These are phyloP conservation scores for Xylaria sp. DNA, from an alignment of 2,329 filamentous ascomycete genomes.

Conservation along the genomic window DNA sequence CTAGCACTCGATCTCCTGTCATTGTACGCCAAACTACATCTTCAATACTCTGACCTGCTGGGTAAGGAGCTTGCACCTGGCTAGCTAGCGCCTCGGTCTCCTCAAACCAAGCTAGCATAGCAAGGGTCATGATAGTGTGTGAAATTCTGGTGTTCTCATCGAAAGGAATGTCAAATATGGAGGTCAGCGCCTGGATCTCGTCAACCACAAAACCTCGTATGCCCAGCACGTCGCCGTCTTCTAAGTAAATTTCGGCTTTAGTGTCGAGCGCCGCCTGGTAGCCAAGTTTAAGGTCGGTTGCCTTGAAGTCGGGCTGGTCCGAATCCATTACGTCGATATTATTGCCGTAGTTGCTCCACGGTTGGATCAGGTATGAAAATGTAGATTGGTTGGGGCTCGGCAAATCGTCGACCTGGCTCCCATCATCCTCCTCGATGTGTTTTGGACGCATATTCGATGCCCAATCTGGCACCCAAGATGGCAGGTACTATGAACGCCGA, in stretches of 20 bases:
- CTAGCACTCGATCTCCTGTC: constrained; percentile 18
- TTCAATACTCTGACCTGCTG: constrained; percentile 7
- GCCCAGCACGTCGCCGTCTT: constrained; percentile 3
- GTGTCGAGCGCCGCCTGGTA: constrained; percentile 17
- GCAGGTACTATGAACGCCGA: too few species aligned
- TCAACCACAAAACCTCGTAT: constrained; percentile 14
- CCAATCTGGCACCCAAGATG: too few species aligned
- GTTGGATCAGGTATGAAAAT: constrained; percentile 12
- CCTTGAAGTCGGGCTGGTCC: neutral
- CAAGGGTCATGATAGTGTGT: constrained; percentile 12
- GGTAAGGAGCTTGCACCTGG: constrained; percentile 1
- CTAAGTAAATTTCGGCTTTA: constrained; percentile 1
- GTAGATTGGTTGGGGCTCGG: neutral
- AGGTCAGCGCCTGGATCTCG: constrained; percentile 8
- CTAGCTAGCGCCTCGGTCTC: constrained; percentile 9
- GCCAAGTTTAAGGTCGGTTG: constrained; percentile 1
- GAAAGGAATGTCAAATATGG: constrained; percentile 17
- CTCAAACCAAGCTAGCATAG: constrained; percentile 14
- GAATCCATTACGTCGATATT: constrained; percentile 9
- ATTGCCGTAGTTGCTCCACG: constrained; percentile 16
- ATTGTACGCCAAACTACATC: constrained; percentile 18
- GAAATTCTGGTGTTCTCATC: constrained; percentile 15
- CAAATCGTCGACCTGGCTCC: neutral
- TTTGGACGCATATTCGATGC: too few species aligned
- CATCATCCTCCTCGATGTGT: neutral